phyloP scores from a whole-genome alignment of 108 stramenopile genomes.

The Cylindrotheca closterium region DNA sequence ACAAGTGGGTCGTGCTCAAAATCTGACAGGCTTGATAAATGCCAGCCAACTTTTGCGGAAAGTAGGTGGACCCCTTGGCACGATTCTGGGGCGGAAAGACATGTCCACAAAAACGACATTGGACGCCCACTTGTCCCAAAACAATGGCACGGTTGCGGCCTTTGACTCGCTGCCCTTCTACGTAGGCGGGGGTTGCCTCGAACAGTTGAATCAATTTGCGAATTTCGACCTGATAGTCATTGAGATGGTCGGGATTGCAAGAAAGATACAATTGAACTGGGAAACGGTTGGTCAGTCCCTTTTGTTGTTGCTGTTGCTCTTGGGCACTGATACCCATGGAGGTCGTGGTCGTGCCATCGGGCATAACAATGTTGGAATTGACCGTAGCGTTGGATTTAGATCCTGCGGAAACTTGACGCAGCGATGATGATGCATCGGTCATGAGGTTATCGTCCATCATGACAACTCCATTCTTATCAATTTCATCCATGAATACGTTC shows the following conservation, averaged over 20 bases:
- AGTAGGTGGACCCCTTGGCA: slow-evolving; percentile 22
- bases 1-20: slow-evolving; percentile 29
- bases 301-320: not conserved
- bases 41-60: slow-evolving; percentile 18
- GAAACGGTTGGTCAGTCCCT: slow-evolving; percentile 17
- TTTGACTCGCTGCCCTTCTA: slow-evolving; percentile 5
- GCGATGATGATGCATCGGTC: not conserved
- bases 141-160: slow-evolving; percentile 35
- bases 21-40: slow-evolving; percentile 50
- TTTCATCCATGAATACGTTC: not conserved
- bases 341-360: not conserved
- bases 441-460: not conserved
- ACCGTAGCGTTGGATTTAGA: not conserved
- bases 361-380: not conserved
- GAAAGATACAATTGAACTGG: slow-evolving; percentile 19
- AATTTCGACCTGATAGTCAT: slow-evolving; percentile 39
- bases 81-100: slow-evolving; percentile 9
- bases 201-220: slow-evolving; percentile 50
- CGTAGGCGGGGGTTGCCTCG: slow-evolving; percentile 29
- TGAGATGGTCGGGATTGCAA: slow-evolving; percentile 39
- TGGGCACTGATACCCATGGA: not conserved
- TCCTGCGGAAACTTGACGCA: not conserved
- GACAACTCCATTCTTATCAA: not conserved
- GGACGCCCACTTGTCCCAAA: slow-evolving; percentile 43
- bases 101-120: slow-evolving; percentile 36